Evolutionary conservation across 345 rosid species (phyloP).

Genomic region (Cochlearia excelsa): DNA sequence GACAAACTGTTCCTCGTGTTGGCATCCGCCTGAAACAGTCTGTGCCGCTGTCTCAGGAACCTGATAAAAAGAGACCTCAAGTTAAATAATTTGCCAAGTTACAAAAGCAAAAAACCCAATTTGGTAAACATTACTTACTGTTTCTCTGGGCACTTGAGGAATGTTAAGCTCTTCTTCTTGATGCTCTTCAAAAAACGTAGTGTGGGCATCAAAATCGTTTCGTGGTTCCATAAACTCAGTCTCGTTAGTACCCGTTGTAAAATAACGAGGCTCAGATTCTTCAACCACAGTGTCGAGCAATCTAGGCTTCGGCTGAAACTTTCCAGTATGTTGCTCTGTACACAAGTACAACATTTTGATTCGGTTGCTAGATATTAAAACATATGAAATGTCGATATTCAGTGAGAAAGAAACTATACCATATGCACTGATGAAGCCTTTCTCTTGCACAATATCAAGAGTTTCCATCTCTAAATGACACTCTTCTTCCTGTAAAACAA

Average conservation of each 20-base stretch:
- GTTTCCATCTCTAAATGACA: slow-evolving; percentile 39
- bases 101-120: slow-evolving; percentile 2
- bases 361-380: not conserved
- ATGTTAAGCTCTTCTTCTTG: slow-evolving; percentile 27
- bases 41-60: slow-evolving; percentile 19
- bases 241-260: slow-evolving; percentile 23
- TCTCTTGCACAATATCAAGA: slow-evolving; percentile 40
- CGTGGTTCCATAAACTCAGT: slow-evolving; percentile 36
- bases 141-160: slow-evolving; percentile 33
- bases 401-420: slow-evolving; percentile 16
- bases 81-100: not conserved
- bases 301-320: slow-evolving; percentile 50
- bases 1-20: slow-evolving; percentile 18
- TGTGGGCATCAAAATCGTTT: slow-evolving; percentile 5
- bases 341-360: not conserved
- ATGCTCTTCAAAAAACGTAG: slow-evolving; percentile 7
- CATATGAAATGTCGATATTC: slow-evolving; percentile 1
- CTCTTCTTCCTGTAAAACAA: slow-evolving; percentile 33
- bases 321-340: slow-evolving; percentile 39
- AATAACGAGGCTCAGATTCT: slow-evolving; percentile 28
- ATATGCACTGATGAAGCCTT: slow-evolving; percentile 31
- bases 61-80: slow-evolving; percentile 15
- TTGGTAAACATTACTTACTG: slow-evolving; percentile 35
- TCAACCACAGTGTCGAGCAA: slow-evolving; percentile 37
- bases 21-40: slow-evolving; percentile 30